Base-by-base conservation (phyloP, 2,329 filamentous ascomycete species). In the Xylariaceae sp. region DNA sequence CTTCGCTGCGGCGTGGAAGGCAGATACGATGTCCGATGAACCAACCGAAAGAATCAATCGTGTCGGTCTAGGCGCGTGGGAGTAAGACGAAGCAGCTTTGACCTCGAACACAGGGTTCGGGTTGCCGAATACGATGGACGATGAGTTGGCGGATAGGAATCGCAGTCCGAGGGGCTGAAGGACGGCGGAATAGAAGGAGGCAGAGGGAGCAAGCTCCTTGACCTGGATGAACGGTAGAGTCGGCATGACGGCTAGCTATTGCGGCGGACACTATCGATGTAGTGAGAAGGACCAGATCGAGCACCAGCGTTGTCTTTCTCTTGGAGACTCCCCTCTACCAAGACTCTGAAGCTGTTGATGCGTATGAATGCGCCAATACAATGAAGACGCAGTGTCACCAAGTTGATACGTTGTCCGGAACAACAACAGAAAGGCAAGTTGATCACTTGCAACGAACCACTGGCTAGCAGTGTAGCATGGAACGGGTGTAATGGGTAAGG, bases 101-200 rank as follows among this genome's bases (percentile, higher is more conserved):
- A 83, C 72, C 69, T 79, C 77, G 60, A 81, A 77, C 56, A 77
- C 69, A 48, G 77, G 75, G 62, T 67, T 71, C 60, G 68, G 68
- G 49, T 67, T 67, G 30, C 80, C 79, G 67, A 76, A 82, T 50
- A 75, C 74, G 63, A 81, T 72, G 17, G 73, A 75, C 4, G 73
- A 67, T 18, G 68, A 65, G 60, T 67, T 72, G 51, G 75, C 69
- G 53, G 73, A 75, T 63, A 90, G 81, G 71, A 86, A 95, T 62
- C 82, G 82, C 62, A 95, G 86, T 44, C 89, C 89, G 18, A 96
- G 80, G 2, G 90, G 88, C 67, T 93, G 89, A 6, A 90, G 81
- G 64, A 91, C 81, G 63, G 88, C 83, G 18, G 92, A 83, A 74
- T 91, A 96, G 78, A 95, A 96, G 6, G 90, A 94, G 53, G 88